Base-by-base conservation (phyloP, 371 early-diverging fungal genomes). In the Actinomortierella wolfii region DNA sequence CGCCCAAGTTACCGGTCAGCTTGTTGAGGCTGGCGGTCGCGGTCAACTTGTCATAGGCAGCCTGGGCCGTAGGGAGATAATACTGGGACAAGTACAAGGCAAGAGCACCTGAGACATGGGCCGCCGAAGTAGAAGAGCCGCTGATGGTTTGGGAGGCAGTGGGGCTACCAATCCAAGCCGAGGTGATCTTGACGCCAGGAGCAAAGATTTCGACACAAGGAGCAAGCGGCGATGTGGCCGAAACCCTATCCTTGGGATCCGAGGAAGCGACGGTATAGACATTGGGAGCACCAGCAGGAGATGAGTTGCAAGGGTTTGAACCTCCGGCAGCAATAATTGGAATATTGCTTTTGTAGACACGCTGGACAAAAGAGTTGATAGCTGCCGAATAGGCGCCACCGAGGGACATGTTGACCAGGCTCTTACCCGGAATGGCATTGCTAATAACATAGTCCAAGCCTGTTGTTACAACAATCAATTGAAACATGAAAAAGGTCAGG, bases 191-290 rank as follows among this genome's bases (percentile, higher is more conserved):
- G 18, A 77, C 58, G 64, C 71, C 73, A 41, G 71, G 66, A 64
- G 51, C 80, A 64, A 76, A 73, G 43, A 77, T 56, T 57, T 76
- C 57, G 48, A 75, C 76, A 68, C 76, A 76, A 11, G 25, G 13
- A 0, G 76, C 74, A 24, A 43, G 63, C 53, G 81, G 75, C 17
- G 70, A 57, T 62, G 76, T 78, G 0, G 48, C 62, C 39, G 79
- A 77, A 34, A 49, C 34, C 25, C 5, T 42, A 51, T 80, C 79
- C 40, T 52, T 25, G 49, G 44, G 52, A 77, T 87, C 86, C 6
- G 89, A 83, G 18, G 93, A 90, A 2, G 94, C 97, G n/a, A 95
- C 94, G 11, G 96, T 94, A 60, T 94, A 79, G 46, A 91, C 92
- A 54, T 83, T 77, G 56, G 81, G 74, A 17, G 92, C 83, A 25